These are phyloP conservation scores for Fraxinus ornus DNA, from an alignment of 305 asterid genomes.

Conservation along the genomic window DNA sequence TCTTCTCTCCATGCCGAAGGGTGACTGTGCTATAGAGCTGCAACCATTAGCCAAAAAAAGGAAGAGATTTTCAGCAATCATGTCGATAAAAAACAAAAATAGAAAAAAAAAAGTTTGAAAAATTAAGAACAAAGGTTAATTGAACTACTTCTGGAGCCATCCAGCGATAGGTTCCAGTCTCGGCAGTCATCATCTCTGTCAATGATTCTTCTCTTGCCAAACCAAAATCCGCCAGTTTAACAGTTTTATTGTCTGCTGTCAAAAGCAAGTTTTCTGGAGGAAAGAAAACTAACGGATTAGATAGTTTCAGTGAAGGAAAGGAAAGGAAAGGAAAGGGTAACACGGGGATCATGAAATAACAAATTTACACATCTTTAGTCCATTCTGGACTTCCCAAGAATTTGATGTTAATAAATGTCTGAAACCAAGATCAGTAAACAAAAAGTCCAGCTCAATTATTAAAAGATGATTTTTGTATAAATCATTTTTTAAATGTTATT, in stretches of 20 bases:
- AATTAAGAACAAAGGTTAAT: neutral
- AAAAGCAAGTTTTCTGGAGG: constrained; percentile 84
- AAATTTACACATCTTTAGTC: neutral
- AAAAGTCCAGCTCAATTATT: neutral
- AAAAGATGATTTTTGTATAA: neutral
- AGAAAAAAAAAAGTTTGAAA: neutral
- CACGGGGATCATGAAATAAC: neutral
- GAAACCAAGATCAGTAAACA: neutral
- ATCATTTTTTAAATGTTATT: neutral
- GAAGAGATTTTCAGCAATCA: neutral
- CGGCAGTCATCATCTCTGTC: constrained; percentile 99
- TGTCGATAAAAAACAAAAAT: neutral
- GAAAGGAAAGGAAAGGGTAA: neutral
- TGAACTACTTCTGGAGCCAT: constrained; percentile 94
- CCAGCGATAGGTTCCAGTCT: constrained; percentile 99
- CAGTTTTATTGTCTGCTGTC: constrained; percentile 80
- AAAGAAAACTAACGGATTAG: constrained; percentile 6
- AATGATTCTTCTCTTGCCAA: constrained; percentile 94
- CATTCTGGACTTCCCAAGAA: neutral
- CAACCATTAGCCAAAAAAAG: constrained; percentile 20
- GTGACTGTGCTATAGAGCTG: constrained; percentile 96
- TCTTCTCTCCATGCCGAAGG: constrained; percentile 89
- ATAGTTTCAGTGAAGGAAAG: neutral
- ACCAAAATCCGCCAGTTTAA: constrained; percentile 95
- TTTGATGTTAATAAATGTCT: neutral